phyloP scores from a whole-genome alignment of 768 basidiomycete genomes.

The Kwoniella dejecticola region DNA sequence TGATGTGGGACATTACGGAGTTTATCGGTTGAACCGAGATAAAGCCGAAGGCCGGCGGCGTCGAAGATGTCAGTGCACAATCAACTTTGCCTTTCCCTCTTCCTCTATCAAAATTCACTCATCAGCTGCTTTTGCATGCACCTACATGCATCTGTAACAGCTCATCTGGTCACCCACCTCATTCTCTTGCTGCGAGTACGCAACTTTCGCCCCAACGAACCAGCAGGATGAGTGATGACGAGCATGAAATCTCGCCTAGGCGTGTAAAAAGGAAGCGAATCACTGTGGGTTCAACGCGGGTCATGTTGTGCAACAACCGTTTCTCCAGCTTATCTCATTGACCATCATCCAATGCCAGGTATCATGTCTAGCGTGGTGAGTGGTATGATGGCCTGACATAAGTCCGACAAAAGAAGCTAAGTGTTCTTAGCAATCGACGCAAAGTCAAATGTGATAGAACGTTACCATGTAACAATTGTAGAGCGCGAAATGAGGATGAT shows the following conservation, averaged over 20 bases:
- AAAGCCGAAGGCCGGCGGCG: not conserved
- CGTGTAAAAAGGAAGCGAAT: slow-evolving; percentile 3
- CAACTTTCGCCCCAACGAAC: no score
- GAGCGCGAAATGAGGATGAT: slow-evolving; percentile 1
- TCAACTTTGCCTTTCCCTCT: not conserved
- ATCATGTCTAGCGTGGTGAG: slow-evolving; percentile 14
- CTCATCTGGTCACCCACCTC: no score
- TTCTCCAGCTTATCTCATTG: not conserved
- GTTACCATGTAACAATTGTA: slow-evolving; percentile 8
- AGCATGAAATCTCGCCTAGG: not conserved
- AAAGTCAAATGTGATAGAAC: slow-evolving; percentile 18
- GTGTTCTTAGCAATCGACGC: slow-evolving; percentile 1
- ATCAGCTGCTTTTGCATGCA: no score
- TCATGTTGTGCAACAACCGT: not conserved
- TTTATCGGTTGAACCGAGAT: slow-evolving; percentile 11
- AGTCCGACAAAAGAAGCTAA: no score
- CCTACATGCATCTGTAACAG: no score
- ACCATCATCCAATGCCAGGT: not conserved
- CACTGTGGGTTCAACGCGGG: slow-evolving; percentile 1
- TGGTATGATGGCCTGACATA: not conserved
- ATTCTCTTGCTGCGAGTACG: no score
- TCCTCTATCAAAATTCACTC: no score
- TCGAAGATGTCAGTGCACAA: not conserved
- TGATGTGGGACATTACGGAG: not conserved
- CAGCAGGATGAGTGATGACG: not conserved